phyloP scores from a whole-genome alignment of 2,329 filamentous ascomycete species.

The Ceratocystis papillata region DNA sequence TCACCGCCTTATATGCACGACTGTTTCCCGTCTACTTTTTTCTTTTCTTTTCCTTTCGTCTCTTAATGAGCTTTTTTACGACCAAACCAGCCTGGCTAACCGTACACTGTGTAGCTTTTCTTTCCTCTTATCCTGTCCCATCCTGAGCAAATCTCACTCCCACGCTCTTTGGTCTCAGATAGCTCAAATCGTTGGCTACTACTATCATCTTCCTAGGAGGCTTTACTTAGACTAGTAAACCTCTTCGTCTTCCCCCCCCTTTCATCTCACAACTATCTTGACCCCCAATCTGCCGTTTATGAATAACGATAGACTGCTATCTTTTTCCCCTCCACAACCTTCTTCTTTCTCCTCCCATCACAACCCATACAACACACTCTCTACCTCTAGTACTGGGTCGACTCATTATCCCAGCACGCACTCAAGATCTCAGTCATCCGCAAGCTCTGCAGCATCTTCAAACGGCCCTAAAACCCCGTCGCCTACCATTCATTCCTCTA shows the following conservation, averaged over 20 bases:
- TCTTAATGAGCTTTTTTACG: not conserved
- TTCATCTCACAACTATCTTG: not conserved
- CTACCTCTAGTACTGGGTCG: slow-evolving; percentile 64
- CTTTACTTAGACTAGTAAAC: not conserved
- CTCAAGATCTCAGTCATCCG: slow-evolving; percentile 45
- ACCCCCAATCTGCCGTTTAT: slow-evolving; percentile 46
- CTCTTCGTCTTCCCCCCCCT: not conserved
- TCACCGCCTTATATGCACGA: slow-evolving; percentile 14
- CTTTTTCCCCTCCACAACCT: slow-evolving; percentile 57
- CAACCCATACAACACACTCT: slow-evolving; percentile 46
- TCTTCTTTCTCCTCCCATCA: slow-evolving; percentile 59
- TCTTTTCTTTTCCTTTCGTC: slow-evolving; percentile 4
- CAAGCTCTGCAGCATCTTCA: slow-evolving; percentile 43
- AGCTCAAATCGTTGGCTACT: not conserved
- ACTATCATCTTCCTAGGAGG: slow-evolving; percentile 5
- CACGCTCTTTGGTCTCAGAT: slow-evolving; percentile 1
- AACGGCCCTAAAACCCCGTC: slow-evolving; percentile 69
- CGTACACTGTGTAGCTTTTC: slow-evolving; percentile 7
- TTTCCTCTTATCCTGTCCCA: not conserved
- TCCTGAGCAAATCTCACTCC: not conserved
- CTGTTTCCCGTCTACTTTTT: slow-evolving; percentile 8
- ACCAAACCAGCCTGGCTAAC: slow-evolving; percentile 6
- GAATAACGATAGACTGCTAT: slow-evolving; percentile 58
- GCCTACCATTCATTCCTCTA: slow-evolving; percentile 49
- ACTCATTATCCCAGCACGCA: slow-evolving; percentile 46